Conservation (phyloP, 169 alveolate species). For the Ophryocystis elektroscirrha region DNA sequence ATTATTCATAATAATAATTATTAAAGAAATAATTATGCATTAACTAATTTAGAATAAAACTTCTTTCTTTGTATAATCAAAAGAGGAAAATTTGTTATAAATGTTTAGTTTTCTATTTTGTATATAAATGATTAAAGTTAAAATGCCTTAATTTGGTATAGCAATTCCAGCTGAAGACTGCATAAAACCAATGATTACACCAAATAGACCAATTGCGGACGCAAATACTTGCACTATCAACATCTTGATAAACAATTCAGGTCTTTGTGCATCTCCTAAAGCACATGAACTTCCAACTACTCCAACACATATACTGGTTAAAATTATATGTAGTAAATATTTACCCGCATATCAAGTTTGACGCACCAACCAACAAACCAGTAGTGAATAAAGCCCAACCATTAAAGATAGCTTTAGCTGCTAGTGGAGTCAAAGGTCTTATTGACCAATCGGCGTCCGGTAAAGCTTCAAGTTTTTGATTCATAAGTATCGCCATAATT, state of each 20-base stretch:
- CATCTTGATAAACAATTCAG: constrained; percentile 92
- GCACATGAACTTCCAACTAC: constrained; percentile 98
- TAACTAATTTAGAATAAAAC: too few relatives aligned
- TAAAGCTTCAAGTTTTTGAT: constrained; percentile 36
- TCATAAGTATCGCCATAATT: constrained; percentile 62
- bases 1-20: too few relatives aligned
- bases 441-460: constrained; percentile 12
- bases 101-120: too few relatives aligned
- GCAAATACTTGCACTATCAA: constrained; percentile 95
- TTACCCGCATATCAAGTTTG: constrained; percentile 91
- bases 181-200: constrained; percentile 26
- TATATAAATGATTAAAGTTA: too few relatives aligned
- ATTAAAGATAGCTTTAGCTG: constrained; percentile 1
- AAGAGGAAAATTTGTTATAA: too few relatives aligned
- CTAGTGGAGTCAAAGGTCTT: constrained; percentile 3
- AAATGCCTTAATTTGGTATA: too few relatives aligned
- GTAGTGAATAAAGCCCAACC: constrained; percentile 86
- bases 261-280: constrained; percentile 92
- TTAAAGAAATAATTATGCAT: too few relatives aligned
- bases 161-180: too few relatives aligned
- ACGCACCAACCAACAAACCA: constrained; percentile 94
- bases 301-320: constrained; percentile 77
- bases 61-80: too few relatives aligned
- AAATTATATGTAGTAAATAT: neutral
- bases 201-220: constrained; percentile 67